Base-by-base conservation (phyloP, 768 basidiomycete genomes). In the Mycena galericulata region DNA sequence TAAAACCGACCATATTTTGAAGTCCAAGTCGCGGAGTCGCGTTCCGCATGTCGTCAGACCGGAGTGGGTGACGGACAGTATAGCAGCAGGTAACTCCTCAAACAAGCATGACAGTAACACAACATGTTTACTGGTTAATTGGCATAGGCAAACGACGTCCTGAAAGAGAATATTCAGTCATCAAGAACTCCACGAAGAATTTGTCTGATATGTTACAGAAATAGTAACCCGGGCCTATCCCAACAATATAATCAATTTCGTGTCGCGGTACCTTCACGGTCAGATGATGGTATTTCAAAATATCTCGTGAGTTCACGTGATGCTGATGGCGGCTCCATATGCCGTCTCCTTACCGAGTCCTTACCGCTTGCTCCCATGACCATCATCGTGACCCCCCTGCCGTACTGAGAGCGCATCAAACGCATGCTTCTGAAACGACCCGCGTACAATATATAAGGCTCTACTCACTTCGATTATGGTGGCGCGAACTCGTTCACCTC, bases 1-100 rank as follows among this genome's bases (percentile, higher is more conserved):
- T 29, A 95, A 95, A 78, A 90, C 87, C 3, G 88, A 94, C 65
- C 88, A 84, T 72, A 73, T 89, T 56, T 78, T 95, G 61, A 87
- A 84, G 22, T 76, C 80, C 26, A 89, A 87, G 72, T 81, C 80
- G 34, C 81, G 82, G 69, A 84, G 76, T 63, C 83, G 83, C 38
- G 80, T 83, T 24, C 70, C 70, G 9, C 84, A 91, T 62, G 86
- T 95, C 61, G 92, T 95, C 34, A 88, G 84, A 63, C 92, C 92
- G 11, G 89, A 91, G 75, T 94, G 92, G 92, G 84, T 93, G 9
- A 80, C 82, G 14, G 92, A 94, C 69, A 92, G 92, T 71, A 83
- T 94, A 69, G 76, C 77, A 20, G 82, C 82, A 18, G 91, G 34
- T 36, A 36, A 36, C 8, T 36, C 34, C 34, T 36, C 34, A 36